Conservation (phyloP, 495 filamentous ascomycete genomes). For the Penicillium paradoxum region DNA sequence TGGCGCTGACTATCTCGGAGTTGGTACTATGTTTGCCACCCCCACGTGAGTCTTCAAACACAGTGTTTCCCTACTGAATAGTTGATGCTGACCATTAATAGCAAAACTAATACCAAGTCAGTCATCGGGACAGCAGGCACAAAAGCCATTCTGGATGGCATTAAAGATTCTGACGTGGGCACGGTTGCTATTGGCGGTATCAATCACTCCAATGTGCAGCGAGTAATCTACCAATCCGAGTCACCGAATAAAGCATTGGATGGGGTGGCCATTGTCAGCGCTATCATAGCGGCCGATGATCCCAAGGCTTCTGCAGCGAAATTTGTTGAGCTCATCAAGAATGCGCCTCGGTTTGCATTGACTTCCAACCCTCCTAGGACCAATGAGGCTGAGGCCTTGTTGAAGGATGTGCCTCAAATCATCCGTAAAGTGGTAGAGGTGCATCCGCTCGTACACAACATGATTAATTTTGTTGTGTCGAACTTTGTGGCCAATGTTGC, state of each 20-base stretch:
- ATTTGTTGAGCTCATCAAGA: conserved; percentile 48
- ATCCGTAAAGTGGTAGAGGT: conserved; percentile 53
- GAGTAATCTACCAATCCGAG: conserved; percentile 63
- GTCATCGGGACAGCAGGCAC: conserved; percentile 81
- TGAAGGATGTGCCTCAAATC: conserved; percentile 47
- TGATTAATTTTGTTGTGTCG: conserved; percentile 92
- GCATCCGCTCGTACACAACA: conserved; percentile 85
- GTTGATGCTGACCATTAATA: conserved; percentile 15
- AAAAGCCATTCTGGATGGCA: conserved; percentile 58
- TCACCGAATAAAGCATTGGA: conserved; percentile 52
- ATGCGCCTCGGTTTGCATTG: conserved; percentile 45
- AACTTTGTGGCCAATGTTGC: conserved; percentile 91
- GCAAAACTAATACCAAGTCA: conserved; percentile 66
- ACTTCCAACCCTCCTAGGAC: conserved; percentile 14
- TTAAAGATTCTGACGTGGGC: conserved; percentile 44
- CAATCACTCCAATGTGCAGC: conserved; percentile 69
- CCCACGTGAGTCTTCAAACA: conserved; percentile 55
- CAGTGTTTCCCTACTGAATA: not conserved
- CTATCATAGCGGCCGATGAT: conserved; percentile 69
- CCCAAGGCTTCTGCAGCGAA: conserved; percentile 55
- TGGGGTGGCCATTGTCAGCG: conserved; percentile 86
- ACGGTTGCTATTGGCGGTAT: conserved; percentile 87
- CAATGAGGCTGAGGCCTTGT: conserved; percentile 35
- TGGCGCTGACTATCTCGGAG: conserved; percentile 83
- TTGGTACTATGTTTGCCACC: conserved; percentile 83